A percentile compares a stretch with the other conserved stretches of the same genome.
phyloP scores from a whole-genome alignment of 345 rosid genomes.

The Psidium guajava region DNA sequence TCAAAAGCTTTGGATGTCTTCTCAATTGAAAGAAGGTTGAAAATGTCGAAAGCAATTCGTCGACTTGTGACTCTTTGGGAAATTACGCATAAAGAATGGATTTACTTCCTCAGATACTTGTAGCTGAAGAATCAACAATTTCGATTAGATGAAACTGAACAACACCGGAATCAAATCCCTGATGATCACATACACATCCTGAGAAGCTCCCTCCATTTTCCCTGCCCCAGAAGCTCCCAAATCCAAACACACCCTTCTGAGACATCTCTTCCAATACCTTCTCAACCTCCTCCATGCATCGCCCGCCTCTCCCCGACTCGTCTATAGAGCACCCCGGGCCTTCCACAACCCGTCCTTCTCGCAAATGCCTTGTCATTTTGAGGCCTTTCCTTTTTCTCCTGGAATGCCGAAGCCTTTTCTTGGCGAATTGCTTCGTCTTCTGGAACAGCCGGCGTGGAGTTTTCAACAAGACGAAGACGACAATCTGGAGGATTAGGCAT shows the following conservation, averaged over 20 bases:
- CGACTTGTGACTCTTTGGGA: neutral
- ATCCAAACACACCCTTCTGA: conserved; percentile 59
- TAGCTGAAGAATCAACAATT: conserved; percentile 1
- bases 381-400: neutral
- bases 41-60: neutral
- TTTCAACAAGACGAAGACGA: conserved; percentile 41
- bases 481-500: conserved; percentile 55
- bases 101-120: neutral
- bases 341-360: neutral
- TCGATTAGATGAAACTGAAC: conserved; percentile 30
- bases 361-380: neutral
- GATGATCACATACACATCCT: conserved; percentile 1
- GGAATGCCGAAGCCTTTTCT: conserved; percentile 21
- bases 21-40: neutral
- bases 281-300: conserved; percentile 55
- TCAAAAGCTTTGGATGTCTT: neutral
- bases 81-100: neutral
- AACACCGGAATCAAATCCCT: conserved; percentile 15
- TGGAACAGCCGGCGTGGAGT: conserved; percentile 42
- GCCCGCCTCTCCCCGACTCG: neutral
- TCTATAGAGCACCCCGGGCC: neutral
- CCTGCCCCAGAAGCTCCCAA: conserved; percentile 89
- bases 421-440: conserved; percentile 39
- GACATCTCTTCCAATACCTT: conserved; percentile 37
- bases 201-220: conserved; percentile 14